phyloP scores from a whole-genome alignment of 2,329 filamentous ascomycete genomes.

The Talaromyces atroroseus region DNA sequence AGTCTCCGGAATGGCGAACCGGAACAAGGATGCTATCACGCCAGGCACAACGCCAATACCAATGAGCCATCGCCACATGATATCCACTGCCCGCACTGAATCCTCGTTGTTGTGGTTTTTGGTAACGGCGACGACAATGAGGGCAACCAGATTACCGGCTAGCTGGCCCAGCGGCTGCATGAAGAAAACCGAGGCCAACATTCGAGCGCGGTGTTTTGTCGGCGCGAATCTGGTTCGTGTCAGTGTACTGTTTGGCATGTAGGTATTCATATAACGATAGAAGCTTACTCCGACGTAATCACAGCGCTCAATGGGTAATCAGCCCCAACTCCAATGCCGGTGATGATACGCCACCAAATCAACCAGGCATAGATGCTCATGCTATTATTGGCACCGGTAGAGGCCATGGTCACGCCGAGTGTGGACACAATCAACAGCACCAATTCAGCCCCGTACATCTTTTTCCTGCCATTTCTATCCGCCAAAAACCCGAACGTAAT shows the following conservation, averaged over 20 bases:
- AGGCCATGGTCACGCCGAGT: constrained; percentile 43
- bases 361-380: constrained; percentile 44
- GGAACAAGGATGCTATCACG: constrained; percentile 59
- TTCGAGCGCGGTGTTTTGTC: constrained; percentile 59
- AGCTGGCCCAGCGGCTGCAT: constrained; percentile 66
- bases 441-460: constrained; percentile 48
- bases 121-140: constrained; percentile 38
- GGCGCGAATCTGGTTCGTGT: constrained; percentile 37
- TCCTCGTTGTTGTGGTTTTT: constrained; percentile 23
- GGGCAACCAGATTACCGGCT: constrained; percentile 57
- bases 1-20: constrained; percentile 62
- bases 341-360: constrained; percentile 44
- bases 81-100: constrained; percentile 45
- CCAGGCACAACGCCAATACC: constrained; percentile 61
- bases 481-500: constrained; percentile 44
- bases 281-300: constrained; percentile 60
- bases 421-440: constrained; percentile 44
- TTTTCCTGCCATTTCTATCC: constrained; percentile 45
- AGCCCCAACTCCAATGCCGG: constrained; percentile 56
- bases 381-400: constrained; percentile 36
- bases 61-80: constrained; percentile 63
- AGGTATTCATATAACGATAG: not conserved
- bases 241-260: not conserved
- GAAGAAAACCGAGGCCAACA: constrained; percentile 63
- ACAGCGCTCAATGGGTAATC: constrained; percentile 64